A percentile compares a stretch with the other conserved stretches of the same genome.
Evolutionary conservation across 768 basidiomycete genomes (phyloP).

Genomic region (Holtermannia corniformis): DNA sequence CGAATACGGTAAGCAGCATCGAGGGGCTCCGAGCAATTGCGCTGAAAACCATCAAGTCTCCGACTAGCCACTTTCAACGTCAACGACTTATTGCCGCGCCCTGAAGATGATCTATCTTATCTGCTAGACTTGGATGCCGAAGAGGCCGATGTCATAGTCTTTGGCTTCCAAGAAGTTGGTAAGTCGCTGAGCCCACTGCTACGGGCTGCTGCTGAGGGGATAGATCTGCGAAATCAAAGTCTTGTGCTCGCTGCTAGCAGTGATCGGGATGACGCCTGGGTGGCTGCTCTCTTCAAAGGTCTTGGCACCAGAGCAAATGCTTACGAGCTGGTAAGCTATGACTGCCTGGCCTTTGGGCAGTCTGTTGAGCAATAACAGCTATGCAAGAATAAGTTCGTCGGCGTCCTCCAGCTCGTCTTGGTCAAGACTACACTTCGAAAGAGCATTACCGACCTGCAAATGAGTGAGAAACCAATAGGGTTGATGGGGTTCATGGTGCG

Average conservation of each 20-base stretch:
- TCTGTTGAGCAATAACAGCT: background rate
- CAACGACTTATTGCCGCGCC: constrained; percentile 30
- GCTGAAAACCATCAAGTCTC: constrained; percentile 7
- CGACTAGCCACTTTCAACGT: constrained; percentile 32
- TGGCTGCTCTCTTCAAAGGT: constrained; percentile 15
- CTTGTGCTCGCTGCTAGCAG: constrained; percentile 25
- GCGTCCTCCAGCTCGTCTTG: constrained; percentile 27
- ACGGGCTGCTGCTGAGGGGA: background rate
- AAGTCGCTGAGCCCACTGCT: background rate
- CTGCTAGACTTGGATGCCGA: constrained; percentile 17
- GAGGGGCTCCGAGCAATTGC: background rate
- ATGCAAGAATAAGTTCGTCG: constrained; percentile 29
- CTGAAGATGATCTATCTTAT: constrained; percentile 12
- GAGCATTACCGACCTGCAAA: constrained; percentile 15
- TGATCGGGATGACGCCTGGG: constrained; percentile 23
- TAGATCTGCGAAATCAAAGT: constrained; percentile 25
- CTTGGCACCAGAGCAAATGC: constrained; percentile 14
- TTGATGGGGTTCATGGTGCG: constrained; percentile 29
- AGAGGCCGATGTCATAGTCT: constrained; percentile 29
- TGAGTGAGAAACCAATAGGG: constrained; percentile 29
- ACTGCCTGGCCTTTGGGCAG: background rate
- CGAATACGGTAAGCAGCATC: constrained; percentile 9
- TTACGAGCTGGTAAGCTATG: constrained; percentile 15
- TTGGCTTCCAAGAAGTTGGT: constrained; percentile 36
- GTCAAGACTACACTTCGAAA: constrained; percentile 17